Evolutionary conservation across 371 early-diverging fungal species (phyloP), one percentile per base, ranked within the genome.

Genomic region (Parasitella parasitica): DNA sequence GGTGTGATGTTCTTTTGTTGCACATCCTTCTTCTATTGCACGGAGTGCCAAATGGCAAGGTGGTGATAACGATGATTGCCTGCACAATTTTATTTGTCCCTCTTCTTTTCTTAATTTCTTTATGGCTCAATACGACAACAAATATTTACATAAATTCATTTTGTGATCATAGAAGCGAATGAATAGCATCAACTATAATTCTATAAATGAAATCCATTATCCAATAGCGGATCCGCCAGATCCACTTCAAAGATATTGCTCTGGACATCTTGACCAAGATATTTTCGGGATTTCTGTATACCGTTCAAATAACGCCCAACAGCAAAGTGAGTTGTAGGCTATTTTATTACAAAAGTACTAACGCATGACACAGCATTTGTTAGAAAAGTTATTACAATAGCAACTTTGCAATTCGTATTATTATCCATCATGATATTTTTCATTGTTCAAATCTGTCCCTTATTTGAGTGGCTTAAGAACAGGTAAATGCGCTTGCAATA

Each of bases 331-430:
- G 26, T 24, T 24, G 32, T 48, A 51, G 26, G 38, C 0, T 22
- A 1, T 0, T 22, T 16, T 38, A 36, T 9, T 34, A 6, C 34
- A 13, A 9, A 34, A 20, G 1, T 13, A 48, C 24, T 53, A 46
- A 43, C 18, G 9, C 6, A 16, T 27, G 5, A 1, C 11, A 7
- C 46, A 67, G 67, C 38, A 9, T 69, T 69, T 57, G 59, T 64
- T 51, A 49, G 69, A 56, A 69, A 60, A 27, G 61, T 69, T 1
- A 43, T 69, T 2, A 15, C 24, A 9, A 69, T 69, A 6, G 64
- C 69, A 9, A 50, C 59, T 90, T 28, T 83, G 77, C 22, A 90
- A 88, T 67, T 84, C 88, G 58, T 91, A 91, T 74, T 65, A 66
- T 53, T 75, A 75, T 63, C 49, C 8, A 38, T 39, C 7, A 49